Conservation (phyloP, 192 early-diverging fungal species). For the Backusella liffmaniae region DNA sequence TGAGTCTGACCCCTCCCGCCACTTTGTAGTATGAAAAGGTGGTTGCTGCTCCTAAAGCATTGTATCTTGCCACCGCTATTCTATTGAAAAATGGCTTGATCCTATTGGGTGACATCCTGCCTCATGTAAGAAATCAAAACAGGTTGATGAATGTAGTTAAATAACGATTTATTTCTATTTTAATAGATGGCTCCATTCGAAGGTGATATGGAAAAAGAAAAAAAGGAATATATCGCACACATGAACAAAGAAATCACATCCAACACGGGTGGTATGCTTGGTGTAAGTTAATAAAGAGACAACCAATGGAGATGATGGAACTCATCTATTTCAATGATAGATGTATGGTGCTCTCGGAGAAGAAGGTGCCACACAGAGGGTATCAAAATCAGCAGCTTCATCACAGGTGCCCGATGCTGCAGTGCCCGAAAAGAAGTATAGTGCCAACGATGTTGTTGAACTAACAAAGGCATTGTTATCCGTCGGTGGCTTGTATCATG, state of each 20-base stretch:
- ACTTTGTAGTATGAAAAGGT: constrained; percentile 6
- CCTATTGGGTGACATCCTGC: constrained; percentile 60
- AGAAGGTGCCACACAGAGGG: constrained; percentile 26
- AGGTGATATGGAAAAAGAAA: constrained; percentile 48
- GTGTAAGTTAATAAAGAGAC: not conserved
- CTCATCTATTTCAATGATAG: not conserved
- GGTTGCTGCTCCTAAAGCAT: constrained; percentile 36
- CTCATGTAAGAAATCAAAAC: constrained; percentile 42
- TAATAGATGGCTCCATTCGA: constrained; percentile 49
- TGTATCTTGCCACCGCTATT: constrained; percentile 57
- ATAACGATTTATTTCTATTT: not conserved
- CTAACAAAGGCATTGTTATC: constrained; percentile 58
- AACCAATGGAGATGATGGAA: not conserved
- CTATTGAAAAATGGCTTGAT: constrained; percentile 53
- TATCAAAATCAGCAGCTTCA: not conserved
- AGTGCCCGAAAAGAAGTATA: not conserved
- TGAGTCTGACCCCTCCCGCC: not conserved
- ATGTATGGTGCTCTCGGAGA: constrained; percentile 32
- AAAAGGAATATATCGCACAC: constrained; percentile 38
- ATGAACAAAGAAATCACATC: constrained; percentile 40
- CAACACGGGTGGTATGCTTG: constrained; percentile 24
- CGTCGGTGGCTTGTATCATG: constrained; percentile 59
- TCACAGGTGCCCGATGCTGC: not conserved
- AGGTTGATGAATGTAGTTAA: not conserved
- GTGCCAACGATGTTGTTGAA: constrained; percentile 63